Percentiles rank a stretch among this genome's conserved stretches.
Conservation (phyloP, 768 basidiomycete species). For the Collybia sordida region DNA sequence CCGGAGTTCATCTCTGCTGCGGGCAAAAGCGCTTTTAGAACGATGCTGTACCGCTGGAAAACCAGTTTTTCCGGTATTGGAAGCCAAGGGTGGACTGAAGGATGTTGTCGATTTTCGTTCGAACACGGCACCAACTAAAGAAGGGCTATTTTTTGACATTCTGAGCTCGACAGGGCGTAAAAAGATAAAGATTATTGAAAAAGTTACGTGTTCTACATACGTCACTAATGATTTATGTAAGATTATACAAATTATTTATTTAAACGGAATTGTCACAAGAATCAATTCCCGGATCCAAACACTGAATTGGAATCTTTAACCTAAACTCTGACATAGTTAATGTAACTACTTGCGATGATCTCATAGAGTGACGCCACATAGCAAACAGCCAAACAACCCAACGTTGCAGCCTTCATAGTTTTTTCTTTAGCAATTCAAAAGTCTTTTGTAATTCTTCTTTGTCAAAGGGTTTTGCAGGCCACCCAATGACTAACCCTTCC, state of each 20-base stretch:
- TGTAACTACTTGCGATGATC: too few relatives aligned
- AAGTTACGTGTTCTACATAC: conserved; percentile 16
- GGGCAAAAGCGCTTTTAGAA: conserved; percentile 61
- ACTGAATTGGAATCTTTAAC: conserved; percentile 1
- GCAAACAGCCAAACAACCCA: not conserved
- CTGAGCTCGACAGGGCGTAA: conserved; percentile 2
- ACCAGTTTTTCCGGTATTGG: conserved; percentile 38
- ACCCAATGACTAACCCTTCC: conserved; percentile 79
- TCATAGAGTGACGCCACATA: not conserved
- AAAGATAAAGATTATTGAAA: conserved; percentile 3
- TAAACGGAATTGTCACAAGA: not conserved
- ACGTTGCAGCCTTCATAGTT: conserved; percentile 34
- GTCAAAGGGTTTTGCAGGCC: conserved; percentile 64
- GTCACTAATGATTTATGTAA: too few relatives aligned
- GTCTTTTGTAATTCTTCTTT: conserved; percentile 65
- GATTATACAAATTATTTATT: not conserved
- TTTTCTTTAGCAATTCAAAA: conserved; percentile 58
- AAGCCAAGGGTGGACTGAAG: conserved; percentile 24
- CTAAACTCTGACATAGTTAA: too few relatives aligned
- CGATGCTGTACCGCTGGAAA: conserved; percentile 69
- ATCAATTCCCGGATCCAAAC: not conserved
- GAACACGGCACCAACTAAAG: conserved; percentile 44
- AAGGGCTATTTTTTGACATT: conserved; percentile 19
- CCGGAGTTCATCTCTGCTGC: conserved; percentile 40
- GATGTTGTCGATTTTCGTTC: conserved; percentile 38